A percentile compares a stretch with the other conserved stretches of the same genome.
These are phyloP conservation scores for Entomortierella parvispora DNA, from an alignment of 192 early-diverging fungal genomes.

Conservation along the genomic window DNA sequence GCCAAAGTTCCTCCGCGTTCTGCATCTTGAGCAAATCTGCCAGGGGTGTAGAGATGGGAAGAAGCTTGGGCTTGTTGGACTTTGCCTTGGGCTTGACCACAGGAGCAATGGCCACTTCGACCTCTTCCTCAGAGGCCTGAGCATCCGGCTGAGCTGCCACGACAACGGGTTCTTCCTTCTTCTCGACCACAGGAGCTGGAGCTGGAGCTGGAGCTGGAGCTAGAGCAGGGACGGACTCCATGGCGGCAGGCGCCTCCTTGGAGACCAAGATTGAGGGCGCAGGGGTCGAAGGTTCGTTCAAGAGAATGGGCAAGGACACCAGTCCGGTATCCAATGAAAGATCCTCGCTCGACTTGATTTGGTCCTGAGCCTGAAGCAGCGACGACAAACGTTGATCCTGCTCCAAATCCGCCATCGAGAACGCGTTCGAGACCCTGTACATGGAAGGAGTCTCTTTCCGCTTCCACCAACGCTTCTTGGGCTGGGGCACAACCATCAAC, in stretches of 20 bases:
- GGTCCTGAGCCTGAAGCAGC: constrained; percentile 6
- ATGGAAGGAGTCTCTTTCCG: constrained; percentile 30
- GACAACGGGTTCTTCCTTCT: too few relatives aligned
- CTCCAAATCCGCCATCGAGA: constrained; percentile 40
- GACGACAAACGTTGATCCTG: constrained; percentile 20
- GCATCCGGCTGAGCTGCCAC: constrained; percentile 10
- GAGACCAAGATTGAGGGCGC: neutral
- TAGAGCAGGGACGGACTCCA: constrained; percentile 4
- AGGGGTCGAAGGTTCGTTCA: constrained; percentile 16
- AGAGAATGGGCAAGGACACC: constrained; percentile 23
- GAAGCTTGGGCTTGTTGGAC: constrained; percentile 35
- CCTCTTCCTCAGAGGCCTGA: neutral
- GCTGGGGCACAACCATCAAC: neutral
- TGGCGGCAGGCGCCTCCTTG: constrained; percentile 19
- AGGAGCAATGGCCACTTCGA: neutral
- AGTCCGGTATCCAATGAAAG: constrained; percentile 14
- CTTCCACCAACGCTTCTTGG: constrained; percentile 48
- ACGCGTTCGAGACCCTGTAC: constrained; percentile 29
- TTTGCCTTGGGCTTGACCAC: constrained; percentile 20
- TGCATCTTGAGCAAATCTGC: constrained; percentile 35
- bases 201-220: neutral
- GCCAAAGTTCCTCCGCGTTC: constrained; percentile 43
- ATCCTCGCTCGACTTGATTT: constrained; percentile 29
- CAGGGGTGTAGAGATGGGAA: constrained; percentile 44
- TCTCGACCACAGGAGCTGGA: neutral